Percentiles rank a stretch among this genome's conserved stretches.
These are phyloP conservation scores for Rhodamnia rubescens DNA, from an alignment of 345 rosid genomes.

Conservation along the genomic window DNA sequence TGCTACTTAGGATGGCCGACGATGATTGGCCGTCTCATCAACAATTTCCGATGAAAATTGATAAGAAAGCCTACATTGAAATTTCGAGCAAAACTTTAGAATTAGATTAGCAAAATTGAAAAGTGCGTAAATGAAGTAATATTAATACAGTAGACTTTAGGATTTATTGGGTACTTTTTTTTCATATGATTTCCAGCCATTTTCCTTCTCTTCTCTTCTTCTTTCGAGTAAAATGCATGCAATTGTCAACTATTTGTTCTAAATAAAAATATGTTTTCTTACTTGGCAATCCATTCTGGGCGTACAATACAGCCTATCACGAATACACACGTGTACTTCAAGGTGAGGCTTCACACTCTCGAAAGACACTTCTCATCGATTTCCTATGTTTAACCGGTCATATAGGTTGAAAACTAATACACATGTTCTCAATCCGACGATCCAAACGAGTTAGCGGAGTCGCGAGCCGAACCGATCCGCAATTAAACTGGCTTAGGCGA, in stretches of 20 bases:
- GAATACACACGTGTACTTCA: neutral
- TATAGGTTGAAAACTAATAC: neutral
- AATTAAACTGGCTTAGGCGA: too few species aligned
- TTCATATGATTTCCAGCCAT: neutral
- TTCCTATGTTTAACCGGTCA: neutral
- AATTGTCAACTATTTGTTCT: neutral
- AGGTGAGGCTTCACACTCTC: neutral
- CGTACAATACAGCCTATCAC: neutral
- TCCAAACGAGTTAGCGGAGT: neutral
- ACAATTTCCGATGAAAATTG: too few species aligned
- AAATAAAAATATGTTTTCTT: too few species aligned
- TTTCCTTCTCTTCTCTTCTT: neutral
- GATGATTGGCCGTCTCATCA: too few species aligned
- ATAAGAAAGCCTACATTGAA: too few species aligned
- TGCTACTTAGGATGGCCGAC: too few species aligned
- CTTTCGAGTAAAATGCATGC: neutral
- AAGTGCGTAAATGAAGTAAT: too few species aligned
- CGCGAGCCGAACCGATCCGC: too few species aligned
- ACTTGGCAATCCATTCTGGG: neutral
- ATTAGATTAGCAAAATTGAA: too few species aligned
- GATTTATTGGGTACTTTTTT: too few species aligned
- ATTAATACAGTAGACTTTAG: too few species aligned
- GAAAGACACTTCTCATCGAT: neutral
- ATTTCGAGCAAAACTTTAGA: too few species aligned
- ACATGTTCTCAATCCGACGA: neutral